Conservation (phyloP, 306 rosid species). For the Rosa multiflora region DNA sequence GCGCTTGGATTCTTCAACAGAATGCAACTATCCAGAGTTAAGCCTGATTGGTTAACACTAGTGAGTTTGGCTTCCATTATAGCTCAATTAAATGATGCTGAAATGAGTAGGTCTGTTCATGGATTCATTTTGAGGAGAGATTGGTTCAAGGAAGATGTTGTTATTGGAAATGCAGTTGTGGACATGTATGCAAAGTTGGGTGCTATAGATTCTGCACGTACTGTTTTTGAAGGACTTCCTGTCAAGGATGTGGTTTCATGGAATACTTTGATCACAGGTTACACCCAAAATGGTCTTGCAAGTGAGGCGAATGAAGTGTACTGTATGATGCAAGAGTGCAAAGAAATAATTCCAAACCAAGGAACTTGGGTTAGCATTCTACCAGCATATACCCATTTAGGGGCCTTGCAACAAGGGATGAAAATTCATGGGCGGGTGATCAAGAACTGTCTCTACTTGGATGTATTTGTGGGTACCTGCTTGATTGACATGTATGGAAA, state of each 20-base stretch:
- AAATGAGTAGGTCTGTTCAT: slow-evolving; percentile 35
- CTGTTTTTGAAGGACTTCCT: slow-evolving; percentile 40
- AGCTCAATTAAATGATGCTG: slow-evolving; percentile 37
- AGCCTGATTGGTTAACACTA: slow-evolving; percentile 38
- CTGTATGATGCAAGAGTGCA: slow-evolving; percentile 32
- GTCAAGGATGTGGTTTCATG: slow-evolving; percentile 44
- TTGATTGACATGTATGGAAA: slow-evolving; percentile 56
- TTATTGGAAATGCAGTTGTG: slow-evolving; percentile 48
- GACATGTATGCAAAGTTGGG: slow-evolving; percentile 57
- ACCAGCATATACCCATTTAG: slow-evolving; percentile 45
- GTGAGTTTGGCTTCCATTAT: slow-evolving; percentile 52
- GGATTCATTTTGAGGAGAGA: slow-evolving; percentile 44
- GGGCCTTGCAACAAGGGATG: slow-evolving; percentile 51
- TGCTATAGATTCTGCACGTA: slow-evolving; percentile 30
- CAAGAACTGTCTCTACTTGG: slow-evolving; percentile 36
- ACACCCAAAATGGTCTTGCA: slow-evolving; percentile 54
- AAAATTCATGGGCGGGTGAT: slow-evolving; percentile 47
- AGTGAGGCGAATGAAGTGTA: slow-evolving; percentile 44
- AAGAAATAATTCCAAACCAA: slow-evolving; percentile 39
- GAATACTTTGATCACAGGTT: slow-evolving; percentile 51
- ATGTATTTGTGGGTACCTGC: slow-evolving; percentile 48
- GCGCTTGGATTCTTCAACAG: slow-evolving; percentile 36
- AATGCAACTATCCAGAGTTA: slow-evolving; percentile 31
- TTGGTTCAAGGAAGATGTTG: slow-evolving; percentile 37
- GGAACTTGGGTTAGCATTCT: slow-evolving; percentile 53